These are phyloP conservation scores for Penicillium sp. DNA, from an alignment of 2,329 filamentous ascomycete species.

Conservation along the genomic window DNA sequence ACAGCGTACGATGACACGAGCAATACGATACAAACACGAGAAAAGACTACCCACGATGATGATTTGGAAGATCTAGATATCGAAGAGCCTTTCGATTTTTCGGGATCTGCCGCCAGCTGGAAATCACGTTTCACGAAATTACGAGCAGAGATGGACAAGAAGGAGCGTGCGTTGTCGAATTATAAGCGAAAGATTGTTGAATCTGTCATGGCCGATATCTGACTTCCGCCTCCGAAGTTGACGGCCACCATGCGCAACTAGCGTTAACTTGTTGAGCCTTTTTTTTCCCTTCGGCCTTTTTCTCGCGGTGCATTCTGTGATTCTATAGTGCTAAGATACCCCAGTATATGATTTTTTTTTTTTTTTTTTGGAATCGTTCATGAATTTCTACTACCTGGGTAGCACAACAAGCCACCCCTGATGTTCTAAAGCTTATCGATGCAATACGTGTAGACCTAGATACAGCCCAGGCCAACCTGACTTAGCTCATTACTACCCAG, in stretches of 20 bases:
- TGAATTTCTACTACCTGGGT: too few relatives aligned
- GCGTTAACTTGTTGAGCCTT: not conserved
- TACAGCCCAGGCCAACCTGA: too few relatives aligned
- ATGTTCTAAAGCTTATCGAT: too few relatives aligned
- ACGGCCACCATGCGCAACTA: too few relatives aligned
- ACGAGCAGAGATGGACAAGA: conserved; percentile 43
- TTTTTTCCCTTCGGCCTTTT: not conserved
- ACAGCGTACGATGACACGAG: conserved; percentile 13
- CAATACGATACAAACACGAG: conserved; percentile 13
- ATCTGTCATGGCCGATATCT: conserved; percentile 49
- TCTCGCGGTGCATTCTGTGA: not conserved
- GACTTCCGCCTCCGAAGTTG: not conserved
- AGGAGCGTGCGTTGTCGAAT: conserved; percentile 41
- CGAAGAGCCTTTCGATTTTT: conserved; percentile 28
- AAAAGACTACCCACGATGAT: conserved; percentile 22
- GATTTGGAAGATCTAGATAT: conserved; percentile 33
- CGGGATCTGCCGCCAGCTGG: conserved; percentile 38
- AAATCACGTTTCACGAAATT: conserved; percentile 45
- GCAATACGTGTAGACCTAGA: too few relatives aligned
- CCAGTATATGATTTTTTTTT: too few relatives aligned
- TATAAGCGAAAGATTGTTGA: conserved; percentile 49
- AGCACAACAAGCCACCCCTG: too few relatives aligned
- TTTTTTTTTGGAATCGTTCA: too few relatives aligned
- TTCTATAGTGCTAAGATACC: not conserved
- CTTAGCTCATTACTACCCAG: too few relatives aligned